phyloP scores from a whole-genome alignment of 345 rosid species.

The Physaria fendleri region DNA sequence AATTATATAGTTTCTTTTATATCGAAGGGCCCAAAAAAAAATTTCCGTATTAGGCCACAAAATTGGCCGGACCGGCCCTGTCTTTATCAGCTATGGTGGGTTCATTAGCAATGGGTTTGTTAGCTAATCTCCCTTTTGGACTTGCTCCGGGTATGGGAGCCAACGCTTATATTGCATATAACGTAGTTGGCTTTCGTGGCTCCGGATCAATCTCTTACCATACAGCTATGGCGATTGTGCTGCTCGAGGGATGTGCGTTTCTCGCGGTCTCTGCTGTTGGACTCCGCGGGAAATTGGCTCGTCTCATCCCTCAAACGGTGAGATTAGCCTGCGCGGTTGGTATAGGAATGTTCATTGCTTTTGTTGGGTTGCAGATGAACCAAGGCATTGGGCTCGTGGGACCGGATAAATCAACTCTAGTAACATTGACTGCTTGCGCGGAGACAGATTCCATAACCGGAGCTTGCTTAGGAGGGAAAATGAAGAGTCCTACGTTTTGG shows the following conservation, averaged over 20 bases:
- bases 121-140: conserved; percentile 77
- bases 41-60: too few relatives aligned
- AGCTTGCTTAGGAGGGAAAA: conserved; percentile 50
- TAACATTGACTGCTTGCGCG: conserved; percentile 63
- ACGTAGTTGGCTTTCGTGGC: conserved; percentile 76
- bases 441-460: conserved; percentile 45
- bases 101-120: conserved; percentile 68
- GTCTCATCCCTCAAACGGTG: conserved; percentile 59
- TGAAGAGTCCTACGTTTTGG: conserved; percentile 84
- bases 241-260: conserved; percentile 63
- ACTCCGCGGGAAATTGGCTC: conserved; percentile 51
- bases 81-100: conserved; percentile 75
- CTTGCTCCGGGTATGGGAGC: conserved; percentile 94
- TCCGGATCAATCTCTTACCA: conserved; percentile 62
- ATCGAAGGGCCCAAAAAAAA: too few relatives aligned
- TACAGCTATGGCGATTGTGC: conserved; percentile 65
- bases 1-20: too few relatives aligned
- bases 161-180: conserved; percentile 72
- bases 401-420: conserved; percentile 58
- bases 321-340: conserved; percentile 65
- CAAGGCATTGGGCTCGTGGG: conserved; percentile 83
- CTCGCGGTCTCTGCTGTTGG: conserved; percentile 52
- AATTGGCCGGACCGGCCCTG: too few relatives aligned
- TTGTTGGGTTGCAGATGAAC: conserved; percentile 70
- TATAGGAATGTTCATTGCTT: conserved; percentile 81